Conservation (phyloP, 805 yeast species). For the Myxozyma vanderwaltii region DNA sequence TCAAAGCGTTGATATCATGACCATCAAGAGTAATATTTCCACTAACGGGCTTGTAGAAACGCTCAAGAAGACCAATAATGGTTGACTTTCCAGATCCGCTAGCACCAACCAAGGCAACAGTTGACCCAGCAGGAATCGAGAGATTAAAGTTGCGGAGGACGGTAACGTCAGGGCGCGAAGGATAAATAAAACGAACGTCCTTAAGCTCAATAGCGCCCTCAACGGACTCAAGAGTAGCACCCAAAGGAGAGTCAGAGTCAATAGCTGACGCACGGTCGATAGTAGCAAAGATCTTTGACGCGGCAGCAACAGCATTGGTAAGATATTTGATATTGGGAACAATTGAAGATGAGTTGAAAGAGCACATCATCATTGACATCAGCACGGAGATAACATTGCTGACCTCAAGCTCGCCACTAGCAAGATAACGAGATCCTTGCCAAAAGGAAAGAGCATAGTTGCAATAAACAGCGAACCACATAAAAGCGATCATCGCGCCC, state of each 20-base stretch:
- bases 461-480: slow-evolving; percentile 64
- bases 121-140: slow-evolving; percentile 81
- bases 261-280: slow-evolving; percentile 46
- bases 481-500: slow-evolving; percentile 45
- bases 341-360: slow-evolving; percentile 45
- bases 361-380: slow-evolving; percentile 37
- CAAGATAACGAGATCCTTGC: slow-evolving; percentile 49
- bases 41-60: slow-evolving; percentile 78
- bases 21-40: slow-evolving; percentile 86
- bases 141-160: slow-evolving; percentile 76
- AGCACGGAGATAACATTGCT: slow-evolving; percentile 44
- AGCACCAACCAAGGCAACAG: slow-evolving; percentile 94
- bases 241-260: slow-evolving; percentile 38
- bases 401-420: slow-evolving; percentile 40
- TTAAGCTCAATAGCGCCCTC: slow-evolving; percentile 75
- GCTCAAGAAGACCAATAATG: slow-evolving; percentile 74
- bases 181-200: slow-evolving; percentile 87
- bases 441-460: slow-evolving; percentile 55
- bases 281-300: slow-evolving; percentile 45
- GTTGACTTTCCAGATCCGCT: slow-evolving; percentile 96
- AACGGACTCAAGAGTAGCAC: slow-evolving; percentile 36
- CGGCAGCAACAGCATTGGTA: slow-evolving; percentile 45
- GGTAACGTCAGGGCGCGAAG: slow-evolving; percentile 72
- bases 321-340: slow-evolving; percentile 46
- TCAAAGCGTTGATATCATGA: slow-evolving; percentile 71